Conservation (phyloP, 176 grass and related monocot genomes). For the Metroxylon sagu region DNA sequence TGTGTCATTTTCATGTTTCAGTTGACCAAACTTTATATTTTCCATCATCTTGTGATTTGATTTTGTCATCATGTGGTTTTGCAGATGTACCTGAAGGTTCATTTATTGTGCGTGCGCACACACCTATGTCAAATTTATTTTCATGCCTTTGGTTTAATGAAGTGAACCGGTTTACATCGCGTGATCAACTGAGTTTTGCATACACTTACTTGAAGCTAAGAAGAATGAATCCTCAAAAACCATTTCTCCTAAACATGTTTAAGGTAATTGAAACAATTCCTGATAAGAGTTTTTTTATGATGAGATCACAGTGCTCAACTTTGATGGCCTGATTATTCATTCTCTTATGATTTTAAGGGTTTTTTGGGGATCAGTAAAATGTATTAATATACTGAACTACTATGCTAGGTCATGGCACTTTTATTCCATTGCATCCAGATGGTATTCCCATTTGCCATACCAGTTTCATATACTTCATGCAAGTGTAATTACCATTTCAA, state of each 20-base stretch:
- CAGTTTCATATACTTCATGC: too few relatives aligned
- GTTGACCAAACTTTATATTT: neutral
- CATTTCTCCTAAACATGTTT: slow-evolving; percentile 79
- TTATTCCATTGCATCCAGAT: too few relatives aligned
- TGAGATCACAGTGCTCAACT: neutral
- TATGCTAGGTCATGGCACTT: too few relatives aligned
- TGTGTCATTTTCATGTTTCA: slow-evolving; percentile 19
- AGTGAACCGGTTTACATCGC: slow-evolving; percentile 66
- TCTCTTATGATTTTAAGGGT: too few relatives aligned
- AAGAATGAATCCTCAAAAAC: slow-evolving; percentile 51
- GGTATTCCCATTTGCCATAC: too few relatives aligned
- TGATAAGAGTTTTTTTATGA: neutral
- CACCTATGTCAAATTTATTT: slow-evolving; percentile 93
- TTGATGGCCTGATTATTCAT: neutral
- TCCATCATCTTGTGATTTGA: slow-evolving; percentile 10
- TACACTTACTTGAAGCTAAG: slow-evolving; percentile 90
- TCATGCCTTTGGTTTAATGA: slow-evolving; percentile 97
- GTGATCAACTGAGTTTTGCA: slow-evolving; percentile 81
- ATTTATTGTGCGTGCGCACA: slow-evolving; percentile 79
- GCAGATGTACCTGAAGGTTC: slow-evolving; percentile 97
- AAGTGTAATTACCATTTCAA: too few relatives aligned
- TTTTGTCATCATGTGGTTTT: slow-evolving; percentile 9
- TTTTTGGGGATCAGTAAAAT: too few relatives aligned
- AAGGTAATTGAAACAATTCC: slow-evolving; percentile 42
- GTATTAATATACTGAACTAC: too few relatives aligned